Base-by-base conservation (phyloP, 768 basidiomycete species). In the Pleurotus pulmonarius region DNA sequence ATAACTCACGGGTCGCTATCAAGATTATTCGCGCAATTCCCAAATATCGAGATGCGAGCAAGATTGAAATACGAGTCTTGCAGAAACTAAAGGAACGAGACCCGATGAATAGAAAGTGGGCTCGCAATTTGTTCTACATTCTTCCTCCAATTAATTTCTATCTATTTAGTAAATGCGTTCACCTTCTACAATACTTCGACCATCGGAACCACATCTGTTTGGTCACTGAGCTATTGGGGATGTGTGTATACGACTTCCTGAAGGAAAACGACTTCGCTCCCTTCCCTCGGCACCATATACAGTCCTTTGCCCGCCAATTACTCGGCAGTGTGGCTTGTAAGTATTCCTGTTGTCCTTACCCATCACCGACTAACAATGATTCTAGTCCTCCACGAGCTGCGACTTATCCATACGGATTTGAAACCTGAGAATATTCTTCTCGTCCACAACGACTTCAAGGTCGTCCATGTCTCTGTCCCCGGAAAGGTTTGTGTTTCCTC, bases 391-490 rank as follows among this genome's bases (percentile, higher is more conserved):
- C 97, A 99, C 66, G 85, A 91, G 59, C 80, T 94, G 46, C 86
- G 88, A 64, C 79, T 98, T 59, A 89, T 98, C 59, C 97, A 99
- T 71, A 99, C 97, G 38, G 97, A 99, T 77, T 82, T 99, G 53
- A 99, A 99, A 73, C 97, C 97, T 29, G 97, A 99, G 77, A 98
- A 98, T 69, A 98, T 99, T 53, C 79, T 99, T 22, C 83, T 99
- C 51, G 94, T 96, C 16, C 82, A 87, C 68, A 95, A 92, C 65
- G 85, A 88, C 59, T 89, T 83, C 72, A 82, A 79, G 63, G 75
- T 80, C 26, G 75, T 83, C 12, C 76, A 82, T 57, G 74, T 91
- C 41, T 73, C 82, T 39, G 75, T 83, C 45, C 77, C 85, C 39
- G 83, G 85, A 55, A 92, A 89, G 80, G 90, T 86, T 68, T 49